phyloP scores from a whole-genome alignment of 2,329 filamentous ascomycete species.

The Aspergillus glaucus region DNA sequence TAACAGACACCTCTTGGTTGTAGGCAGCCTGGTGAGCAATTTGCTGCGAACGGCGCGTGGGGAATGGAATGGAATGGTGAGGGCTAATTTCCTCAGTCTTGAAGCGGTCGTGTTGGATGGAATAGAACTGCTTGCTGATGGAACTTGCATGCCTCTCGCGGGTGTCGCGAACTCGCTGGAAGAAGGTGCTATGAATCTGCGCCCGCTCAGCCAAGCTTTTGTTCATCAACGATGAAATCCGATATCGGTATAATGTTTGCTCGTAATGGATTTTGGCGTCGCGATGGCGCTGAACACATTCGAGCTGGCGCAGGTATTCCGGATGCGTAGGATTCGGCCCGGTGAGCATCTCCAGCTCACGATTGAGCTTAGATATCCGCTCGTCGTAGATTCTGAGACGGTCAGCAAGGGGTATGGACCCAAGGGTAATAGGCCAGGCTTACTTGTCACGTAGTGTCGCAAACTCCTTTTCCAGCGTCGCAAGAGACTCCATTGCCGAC shows the following conservation, averaged over 20 bases:
- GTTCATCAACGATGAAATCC: constrained; percentile 64
- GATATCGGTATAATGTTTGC: constrained; percentile 65
- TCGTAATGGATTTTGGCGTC: constrained; percentile 75
- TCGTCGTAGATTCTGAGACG: constrained; percentile 72
- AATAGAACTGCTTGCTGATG: constrained; percentile 84
- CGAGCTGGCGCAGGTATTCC: constrained; percentile 84
- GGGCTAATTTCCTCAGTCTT: constrained; percentile 70
- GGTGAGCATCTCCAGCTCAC: constrained; percentile 56
- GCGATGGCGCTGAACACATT: constrained; percentile 74
- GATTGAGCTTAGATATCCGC: constrained; percentile 71
- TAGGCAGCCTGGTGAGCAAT: constrained; percentile 82
- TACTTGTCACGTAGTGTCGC: constrained; percentile 66
- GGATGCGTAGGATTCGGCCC: constrained; percentile 66
- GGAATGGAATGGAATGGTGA: constrained; percentile 76
- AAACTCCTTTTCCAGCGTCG: constrained; percentile 82
- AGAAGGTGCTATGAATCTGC: constrained; percentile 84
- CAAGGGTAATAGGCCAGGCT: constrained; percentile 9
- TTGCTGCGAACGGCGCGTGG: constrained; percentile 68
- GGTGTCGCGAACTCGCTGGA: constrained; percentile 75
- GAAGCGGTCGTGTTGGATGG: constrained; percentile 82
- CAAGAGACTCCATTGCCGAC: constrained; percentile 71
- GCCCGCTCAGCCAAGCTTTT: constrained; percentile 74
- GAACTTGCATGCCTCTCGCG: constrained; percentile 73
- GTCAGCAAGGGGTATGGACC: not conserved
- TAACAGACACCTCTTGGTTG: constrained; percentile 86